Evolutionary conservation across 345 rosid species (phyloP).

Genomic region (Balakata baccata): DNA sequence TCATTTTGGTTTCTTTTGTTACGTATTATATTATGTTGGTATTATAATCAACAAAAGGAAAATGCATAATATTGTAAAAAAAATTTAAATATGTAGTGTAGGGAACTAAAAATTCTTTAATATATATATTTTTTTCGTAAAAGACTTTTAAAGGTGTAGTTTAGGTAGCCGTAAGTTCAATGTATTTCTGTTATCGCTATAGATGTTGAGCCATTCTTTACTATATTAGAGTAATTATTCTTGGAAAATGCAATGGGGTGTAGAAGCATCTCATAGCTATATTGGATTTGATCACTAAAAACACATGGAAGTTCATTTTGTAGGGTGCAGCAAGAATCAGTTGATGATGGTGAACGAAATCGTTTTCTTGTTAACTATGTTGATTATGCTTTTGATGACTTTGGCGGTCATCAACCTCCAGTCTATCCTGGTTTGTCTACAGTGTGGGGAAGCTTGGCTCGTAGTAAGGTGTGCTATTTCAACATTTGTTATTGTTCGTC

Average conservation of each 20-base stretch:
- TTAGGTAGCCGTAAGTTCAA: background rate
- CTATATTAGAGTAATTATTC: background rate
- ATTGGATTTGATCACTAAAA: background rate
- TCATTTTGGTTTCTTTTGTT: slow-evolving; percentile 1
- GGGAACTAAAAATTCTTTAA: too few relatives aligned
- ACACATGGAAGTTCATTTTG: slow-evolving; percentile 20
- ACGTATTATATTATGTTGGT: background rate
- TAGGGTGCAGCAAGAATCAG: slow-evolving; percentile 98
- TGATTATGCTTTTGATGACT: slow-evolving; percentile 97
- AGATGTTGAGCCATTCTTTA: background rate
- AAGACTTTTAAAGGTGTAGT: background rate
- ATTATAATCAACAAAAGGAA: background rate
- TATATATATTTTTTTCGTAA: too few relatives aligned
- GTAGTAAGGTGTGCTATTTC: slow-evolving; percentile 70
- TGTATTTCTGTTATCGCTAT: background rate
- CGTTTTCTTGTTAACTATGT: slow-evolving; percentile 89
- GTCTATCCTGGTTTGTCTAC: slow-evolving; percentile 98
- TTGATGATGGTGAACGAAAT: slow-evolving; percentile 94
- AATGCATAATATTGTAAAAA: background rate
- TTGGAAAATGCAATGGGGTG: background rate
- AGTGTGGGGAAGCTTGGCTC: slow-evolving; percentile 99
- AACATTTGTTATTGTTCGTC: background rate
- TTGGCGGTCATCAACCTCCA: slow-evolving; percentile 97
- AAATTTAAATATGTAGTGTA: too few relatives aligned
- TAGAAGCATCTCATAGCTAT: slow-evolving; percentile 7